Evolutionary conservation across 2,329 filamentous ascomycete species (phyloP).

Genomic region (Trichoderma guizhouense): DNA sequence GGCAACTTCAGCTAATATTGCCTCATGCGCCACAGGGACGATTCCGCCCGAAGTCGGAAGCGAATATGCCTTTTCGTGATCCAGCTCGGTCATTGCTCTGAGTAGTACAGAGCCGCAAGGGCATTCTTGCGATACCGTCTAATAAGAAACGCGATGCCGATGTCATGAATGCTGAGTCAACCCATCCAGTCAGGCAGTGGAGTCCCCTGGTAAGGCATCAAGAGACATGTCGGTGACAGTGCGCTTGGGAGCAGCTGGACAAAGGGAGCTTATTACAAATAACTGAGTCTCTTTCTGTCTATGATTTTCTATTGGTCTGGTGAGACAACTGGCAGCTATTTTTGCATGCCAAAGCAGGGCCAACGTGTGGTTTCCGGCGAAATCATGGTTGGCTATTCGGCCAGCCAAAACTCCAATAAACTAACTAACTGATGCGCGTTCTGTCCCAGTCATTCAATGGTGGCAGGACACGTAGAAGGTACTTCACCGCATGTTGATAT

Average conservation of each 20-base stretch:
- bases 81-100: neutral
- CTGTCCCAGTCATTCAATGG: neutral
- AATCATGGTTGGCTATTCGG: neutral
- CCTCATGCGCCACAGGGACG: neutral
- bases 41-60: neutral
- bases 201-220: neutral
- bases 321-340: neutral
- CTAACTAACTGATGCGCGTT: neutral
- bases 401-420: neutral
- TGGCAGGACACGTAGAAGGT: neutral
- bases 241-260: neutral
- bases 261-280: neutral
- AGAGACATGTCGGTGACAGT: constrained; percentile 8
- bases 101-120: neutral
- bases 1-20: neutral
- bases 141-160: neutral
- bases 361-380: neutral
- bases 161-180: neutral
- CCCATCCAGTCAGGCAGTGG: neutral
- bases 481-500: neutral
- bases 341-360: neutral
- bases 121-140: neutral
- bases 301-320: neutral
- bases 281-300: too few relatives aligned
- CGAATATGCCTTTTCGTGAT: neutral